These are phyloP conservation scores for Podospora tetraspora DNA, from an alignment of 495 filamentous ascomycete species.

Conservation along the genomic window DNA sequence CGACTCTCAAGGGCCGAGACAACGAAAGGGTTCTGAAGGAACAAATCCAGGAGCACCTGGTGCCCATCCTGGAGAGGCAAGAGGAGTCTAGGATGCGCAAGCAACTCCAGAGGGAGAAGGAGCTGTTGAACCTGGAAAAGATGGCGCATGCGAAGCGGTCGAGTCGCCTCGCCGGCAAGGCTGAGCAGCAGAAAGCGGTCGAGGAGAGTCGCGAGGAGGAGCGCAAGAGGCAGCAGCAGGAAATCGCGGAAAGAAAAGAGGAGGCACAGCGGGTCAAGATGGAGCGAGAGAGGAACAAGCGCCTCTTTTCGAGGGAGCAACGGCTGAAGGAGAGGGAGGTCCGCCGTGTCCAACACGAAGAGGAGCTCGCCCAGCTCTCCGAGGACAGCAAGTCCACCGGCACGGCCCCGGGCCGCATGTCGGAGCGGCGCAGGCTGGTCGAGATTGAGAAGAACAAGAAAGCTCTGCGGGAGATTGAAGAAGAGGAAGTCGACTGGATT, in stretches of 20 bases:
- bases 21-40: conserved; percentile 75
- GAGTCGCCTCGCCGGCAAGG: conserved; percentile 74
- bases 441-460: conserved; percentile 72
- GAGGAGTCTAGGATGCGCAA: conserved; percentile 71
- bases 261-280: conserved; percentile 61
- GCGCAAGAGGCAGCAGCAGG: conserved; percentile 59
- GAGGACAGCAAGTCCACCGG: conserved; percentile 68
- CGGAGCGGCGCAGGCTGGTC: conserved; percentile 70
- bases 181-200: conserved; percentile 69
- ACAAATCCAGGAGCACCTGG: conserved; percentile 63
- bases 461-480: conserved; percentile 63
- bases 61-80: conserved; percentile 77
- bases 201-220: conserved; percentile 68
- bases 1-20: conserved; percentile 60
- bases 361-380: conserved; percentile 70
- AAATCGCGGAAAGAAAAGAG: conserved; percentile 62
- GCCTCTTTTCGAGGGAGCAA: conserved; percentile 79
- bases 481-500: conserved; percentile 80
- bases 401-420: conserved; percentile 58
- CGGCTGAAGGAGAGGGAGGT: conserved; percentile 77
- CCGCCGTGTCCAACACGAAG: conserved; percentile 74
- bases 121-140: conserved; percentile 71
- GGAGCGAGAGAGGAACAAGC: conserved; percentile 67
- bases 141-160: conserved; percentile 92
- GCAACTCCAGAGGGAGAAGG: conserved; percentile 65